phyloP scores from a whole-genome alignment of 1,284 basidiomycete species.

The Ceratobasidium sp. region DNA sequence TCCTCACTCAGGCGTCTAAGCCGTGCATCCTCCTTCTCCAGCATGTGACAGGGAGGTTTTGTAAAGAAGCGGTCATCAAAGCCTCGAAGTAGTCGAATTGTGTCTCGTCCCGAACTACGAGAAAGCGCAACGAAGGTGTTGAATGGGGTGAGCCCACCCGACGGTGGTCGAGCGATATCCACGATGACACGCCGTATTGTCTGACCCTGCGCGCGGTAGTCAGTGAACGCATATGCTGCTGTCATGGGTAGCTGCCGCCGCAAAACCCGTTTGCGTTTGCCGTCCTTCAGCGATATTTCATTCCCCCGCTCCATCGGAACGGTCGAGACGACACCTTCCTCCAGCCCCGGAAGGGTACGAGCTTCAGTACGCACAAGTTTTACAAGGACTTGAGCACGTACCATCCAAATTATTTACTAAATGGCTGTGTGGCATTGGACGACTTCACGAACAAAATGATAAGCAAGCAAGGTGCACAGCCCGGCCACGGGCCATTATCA shows the following conservation, averaged over 20 bases:
- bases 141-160: conserved; percentile 51
- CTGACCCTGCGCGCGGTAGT: too few species aligned
- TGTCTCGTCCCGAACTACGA: conserved; percentile 52
- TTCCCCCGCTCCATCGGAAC: conserved; percentile 48
- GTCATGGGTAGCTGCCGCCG: conserved; percentile 53
- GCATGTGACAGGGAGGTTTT: neutral
- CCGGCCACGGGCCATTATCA: too few species aligned
- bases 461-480: too few species aligned
- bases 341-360: conserved; percentile 51
- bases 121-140: conserved; percentile 56
- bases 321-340: conserved; percentile 52
- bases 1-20: neutral
- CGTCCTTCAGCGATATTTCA: neutral
- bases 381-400: conserved; percentile 57
- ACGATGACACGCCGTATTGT: conserved; percentile 53
- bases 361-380: conserved; percentile 53
- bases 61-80: conserved; percentile 48
- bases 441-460: too few species aligned
- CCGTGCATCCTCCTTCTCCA: neutral
- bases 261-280: conserved; percentile 35
- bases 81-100: conserved; percentile 53
- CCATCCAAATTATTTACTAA: too few species aligned
- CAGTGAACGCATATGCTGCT: too few species aligned
- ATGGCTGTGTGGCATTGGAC: too few species aligned
- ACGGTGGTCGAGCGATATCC: conserved; percentile 53